Evolutionary conservation across 768 basidiomycete genomes (phyloP), one percentile per base, ranked within the genome.

Genomic region (Gymnopilus dilepis): DNA sequence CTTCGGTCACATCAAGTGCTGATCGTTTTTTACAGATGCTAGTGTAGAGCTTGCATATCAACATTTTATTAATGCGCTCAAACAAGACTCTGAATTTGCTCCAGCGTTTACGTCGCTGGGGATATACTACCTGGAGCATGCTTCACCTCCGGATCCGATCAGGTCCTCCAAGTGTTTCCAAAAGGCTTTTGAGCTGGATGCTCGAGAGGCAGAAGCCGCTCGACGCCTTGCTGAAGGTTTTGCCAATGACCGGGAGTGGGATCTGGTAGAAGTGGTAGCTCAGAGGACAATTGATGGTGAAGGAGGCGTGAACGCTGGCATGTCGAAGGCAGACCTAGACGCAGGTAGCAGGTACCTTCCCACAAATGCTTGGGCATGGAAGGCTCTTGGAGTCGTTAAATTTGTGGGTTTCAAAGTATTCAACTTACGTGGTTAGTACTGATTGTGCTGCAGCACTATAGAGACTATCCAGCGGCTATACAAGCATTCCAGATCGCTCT

Each of bases 331-430:
- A 11, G 70, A 69, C 26, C 57, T 70, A 5, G 77, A 75, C 22
- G 75, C 74, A 3, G 77, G 79, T 7, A 82, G 82, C 50, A 78
- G 84, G 66, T 88, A 88, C 71, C 78, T 86, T 42, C 90, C 92
- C 0, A 87, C 86, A 37, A 95, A 97, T 67, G 84, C 90, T 7
- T 99, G 97, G 97, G 97, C 97, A 3, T 99, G 97, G 96, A 98
- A 97, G 75, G 96, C 95, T 21, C 76, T 94, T 34, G 97, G 95
- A 1, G 86, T 94, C 0, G 95, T 95, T 1, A 95, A 96, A 72
- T 77, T 96, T 76, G 97, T 95, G 69, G 74, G 90, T 77, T 43
- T 2, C 21, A 21, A 15, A 50, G 33, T 50, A 56, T 66, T 54
- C 62, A 43, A 37, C 26, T 45, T 67, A 63, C 28, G 19, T 15